These are phyloP conservation scores for Thyridium curvatum DNA, from an alignment of 2,329 filamentous ascomycete species.

Conservation along the genomic window DNA sequence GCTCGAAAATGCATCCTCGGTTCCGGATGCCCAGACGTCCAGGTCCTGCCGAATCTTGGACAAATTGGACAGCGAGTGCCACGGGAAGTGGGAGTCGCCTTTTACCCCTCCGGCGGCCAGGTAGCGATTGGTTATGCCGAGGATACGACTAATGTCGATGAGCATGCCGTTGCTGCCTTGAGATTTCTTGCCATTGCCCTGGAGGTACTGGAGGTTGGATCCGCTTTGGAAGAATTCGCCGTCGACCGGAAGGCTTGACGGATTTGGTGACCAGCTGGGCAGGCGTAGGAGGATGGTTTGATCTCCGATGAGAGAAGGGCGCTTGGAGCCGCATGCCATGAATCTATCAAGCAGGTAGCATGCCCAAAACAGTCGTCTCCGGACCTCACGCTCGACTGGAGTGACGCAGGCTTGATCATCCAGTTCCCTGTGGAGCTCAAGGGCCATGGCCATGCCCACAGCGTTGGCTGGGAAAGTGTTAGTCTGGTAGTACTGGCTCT, in stretches of 20 bases:
- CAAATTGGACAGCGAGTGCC: constrained; percentile 79
- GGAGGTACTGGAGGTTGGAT: constrained; percentile 69
- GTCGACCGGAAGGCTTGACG: constrained; percentile 57
- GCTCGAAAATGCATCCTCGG: constrained; percentile 71
- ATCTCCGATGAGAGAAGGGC: constrained; percentile 74
- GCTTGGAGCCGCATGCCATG: constrained; percentile 71
- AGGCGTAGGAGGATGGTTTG: constrained; percentile 69
- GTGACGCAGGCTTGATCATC: constrained; percentile 56
- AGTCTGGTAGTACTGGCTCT: constrained; percentile 23
- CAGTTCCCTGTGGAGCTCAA: constrained; percentile 74
- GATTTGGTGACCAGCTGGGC: constrained; percentile 65
- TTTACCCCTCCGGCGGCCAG: constrained; percentile 81
- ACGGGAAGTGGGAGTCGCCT: constrained; percentile 84
- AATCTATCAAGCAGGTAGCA: constrained; percentile 87
- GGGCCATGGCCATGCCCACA: constrained; percentile 75
- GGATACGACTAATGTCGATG: constrained; percentile 76
- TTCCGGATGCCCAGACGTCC: constrained; percentile 78
- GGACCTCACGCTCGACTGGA: constrained; percentile 66
- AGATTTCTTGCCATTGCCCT: constrained; percentile 61
- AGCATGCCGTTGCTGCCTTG: constrained; percentile 76
- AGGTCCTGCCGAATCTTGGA: constrained; percentile 82
- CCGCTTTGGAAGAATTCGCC: constrained; percentile 76
- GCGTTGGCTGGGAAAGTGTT: constrained; percentile 53
- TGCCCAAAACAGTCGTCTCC: constrained; percentile 80
- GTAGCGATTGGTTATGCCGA: constrained; percentile 79